Conservation (phyloP, 441 rosid species). For the Gossypium aridum region DNA sequence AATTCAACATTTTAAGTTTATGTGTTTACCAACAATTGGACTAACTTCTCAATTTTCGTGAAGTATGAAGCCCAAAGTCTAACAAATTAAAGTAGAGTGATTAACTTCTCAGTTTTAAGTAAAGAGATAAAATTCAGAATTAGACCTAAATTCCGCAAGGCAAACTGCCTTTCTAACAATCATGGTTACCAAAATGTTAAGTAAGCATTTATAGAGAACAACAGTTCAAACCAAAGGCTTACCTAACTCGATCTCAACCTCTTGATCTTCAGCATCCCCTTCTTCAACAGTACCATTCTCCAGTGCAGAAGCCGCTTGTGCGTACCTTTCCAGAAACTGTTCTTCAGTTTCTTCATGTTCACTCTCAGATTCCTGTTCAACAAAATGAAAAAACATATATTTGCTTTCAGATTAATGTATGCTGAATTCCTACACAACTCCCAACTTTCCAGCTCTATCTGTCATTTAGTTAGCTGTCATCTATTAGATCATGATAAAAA, state of each 20-base stretch:
- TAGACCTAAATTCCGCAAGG: neutral
- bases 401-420: neutral
- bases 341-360: slow-evolving; percentile 81
- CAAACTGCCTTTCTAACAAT: neutral
- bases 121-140: too few relatives aligned
- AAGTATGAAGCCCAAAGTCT: too few relatives aligned
- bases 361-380: slow-evolving; percentile 64
- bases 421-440: neutral
- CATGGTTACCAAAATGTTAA: neutral
- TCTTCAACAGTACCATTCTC: slow-evolving; percentile 53
- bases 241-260: slow-evolving; percentile 64
- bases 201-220: neutral
- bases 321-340: slow-evolving; percentile 83
- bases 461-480: neutral
- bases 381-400: neutral
- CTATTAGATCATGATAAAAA: neutral
- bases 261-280: slow-evolving; percentile 63
- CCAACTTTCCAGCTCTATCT: slow-evolving; percentile 1
- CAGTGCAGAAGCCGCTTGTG: slow-evolving; percentile 61
- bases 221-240: slow-evolving; percentile 16
- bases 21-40: too few relatives aligned
- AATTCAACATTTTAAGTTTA: too few relatives aligned
- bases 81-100: too few relatives aligned
- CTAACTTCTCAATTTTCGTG: too few relatives aligned
- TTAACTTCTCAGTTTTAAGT: too few relatives aligned